Conservation (phyloP, 495 filamentous ascomycete genomes). For the Xylaria curta region DNA sequence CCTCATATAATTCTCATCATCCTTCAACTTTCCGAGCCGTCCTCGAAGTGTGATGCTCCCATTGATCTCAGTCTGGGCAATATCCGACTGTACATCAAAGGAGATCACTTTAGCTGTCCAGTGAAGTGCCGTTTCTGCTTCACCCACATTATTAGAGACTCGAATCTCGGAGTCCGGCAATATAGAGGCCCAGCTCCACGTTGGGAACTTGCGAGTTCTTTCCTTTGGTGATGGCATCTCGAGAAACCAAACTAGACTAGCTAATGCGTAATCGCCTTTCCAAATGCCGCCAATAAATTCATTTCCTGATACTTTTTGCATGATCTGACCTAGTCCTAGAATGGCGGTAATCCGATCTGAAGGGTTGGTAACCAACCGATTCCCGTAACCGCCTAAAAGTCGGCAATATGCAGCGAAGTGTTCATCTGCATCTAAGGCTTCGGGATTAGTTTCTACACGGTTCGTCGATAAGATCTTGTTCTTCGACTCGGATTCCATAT, state of each 20-base stretch:
- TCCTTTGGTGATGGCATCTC: neutral
- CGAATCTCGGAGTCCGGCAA: neutral
- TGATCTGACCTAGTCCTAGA: neutral
- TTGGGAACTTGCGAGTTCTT: neutral
- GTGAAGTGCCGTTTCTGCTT: neutral
- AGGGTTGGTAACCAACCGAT: neutral
- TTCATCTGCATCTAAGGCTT: neutral
- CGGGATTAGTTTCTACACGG: neutral
- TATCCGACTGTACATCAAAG: neutral
- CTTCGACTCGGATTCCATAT: neutral
- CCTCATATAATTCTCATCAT: neutral
- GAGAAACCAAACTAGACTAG: neutral
- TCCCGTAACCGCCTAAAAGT: neutral
- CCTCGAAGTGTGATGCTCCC: neutral
- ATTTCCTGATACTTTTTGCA: neutral
- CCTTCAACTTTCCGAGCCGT: neutral
- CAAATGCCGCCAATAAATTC: neutral
- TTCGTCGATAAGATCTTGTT: neutral
- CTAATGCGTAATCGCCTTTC: neutral
- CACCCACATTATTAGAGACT: neutral
- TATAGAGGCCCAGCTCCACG: neutral
- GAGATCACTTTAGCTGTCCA: neutral
- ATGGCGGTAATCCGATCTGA: slow-evolving; percentile 1
- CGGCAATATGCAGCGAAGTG: neutral
- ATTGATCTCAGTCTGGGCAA: neutral